Percentiles rank a stretch among this genome's conserved stretches.
phyloP scores from a whole-genome alignment of 108 stramenopile species.

The Mediolabrus comicus region DNA sequence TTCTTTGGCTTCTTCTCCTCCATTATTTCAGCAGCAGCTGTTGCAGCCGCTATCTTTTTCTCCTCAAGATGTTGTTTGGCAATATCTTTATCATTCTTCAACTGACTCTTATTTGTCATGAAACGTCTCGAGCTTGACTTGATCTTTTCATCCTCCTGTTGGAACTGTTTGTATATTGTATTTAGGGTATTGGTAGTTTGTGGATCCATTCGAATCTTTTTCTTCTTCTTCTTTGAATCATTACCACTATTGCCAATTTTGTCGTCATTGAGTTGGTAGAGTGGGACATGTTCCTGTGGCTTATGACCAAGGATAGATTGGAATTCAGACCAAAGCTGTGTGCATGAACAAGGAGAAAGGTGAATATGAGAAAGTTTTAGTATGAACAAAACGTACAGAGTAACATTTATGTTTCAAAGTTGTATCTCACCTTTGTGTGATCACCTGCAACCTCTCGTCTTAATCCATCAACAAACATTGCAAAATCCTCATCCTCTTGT shows the following conservation, averaged over 20 bases:
- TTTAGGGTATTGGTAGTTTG: slow-evolving; percentile 21
- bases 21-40: not conserved
- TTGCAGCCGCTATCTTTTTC: not conserved
- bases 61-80: slow-evolving; percentile 18
- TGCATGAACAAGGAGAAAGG: not conserved
- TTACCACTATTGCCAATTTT: not conserved
- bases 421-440: slow-evolving; percentile 37
- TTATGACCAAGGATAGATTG: slow-evolving; percentile 36
- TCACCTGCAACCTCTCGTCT: slow-evolving; percentile 44
- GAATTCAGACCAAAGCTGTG: slow-evolving; percentile 42
- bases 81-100: slow-evolving; percentile 37
- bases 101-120: slow-evolving; percentile 29
- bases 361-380: not conserved
- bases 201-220: slow-evolving; percentile 32
- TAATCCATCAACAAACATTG: slow-evolving; percentile 33
- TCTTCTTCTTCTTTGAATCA: slow-evolving; percentile 20
- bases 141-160: not conserved
- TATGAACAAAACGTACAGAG: not conserved
- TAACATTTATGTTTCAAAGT: not conserved
- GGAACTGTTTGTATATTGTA: slow-evolving; percentile 28
- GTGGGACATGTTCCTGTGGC: slow-evolving; percentile 5
- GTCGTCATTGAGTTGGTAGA: slow-evolving; percentile 1
- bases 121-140: slow-evolving; percentile 9
- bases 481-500: slow-evolving; percentile 25
- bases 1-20: not conserved